phyloP scores from a whole-genome alignment of 2,329 filamentous ascomycete genomes.

The Geosmithia morbida region DNA sequence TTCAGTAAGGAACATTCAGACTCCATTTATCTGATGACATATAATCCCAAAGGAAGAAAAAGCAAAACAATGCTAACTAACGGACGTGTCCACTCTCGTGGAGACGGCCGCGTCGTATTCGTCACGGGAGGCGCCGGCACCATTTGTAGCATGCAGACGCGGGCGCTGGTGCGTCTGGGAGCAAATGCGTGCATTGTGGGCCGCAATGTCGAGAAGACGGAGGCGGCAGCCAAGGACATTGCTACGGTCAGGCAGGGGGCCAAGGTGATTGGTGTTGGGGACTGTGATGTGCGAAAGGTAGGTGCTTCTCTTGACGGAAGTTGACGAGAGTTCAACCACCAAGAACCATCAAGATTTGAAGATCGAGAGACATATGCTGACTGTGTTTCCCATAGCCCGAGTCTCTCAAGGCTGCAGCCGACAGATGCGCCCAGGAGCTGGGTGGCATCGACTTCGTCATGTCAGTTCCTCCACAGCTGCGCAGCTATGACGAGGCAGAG shows the following conservation, averaged over 20 bases:
- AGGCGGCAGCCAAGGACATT: conserved; percentile 66
- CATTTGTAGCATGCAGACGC: conserved; percentile 89
- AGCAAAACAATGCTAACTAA: background rate
- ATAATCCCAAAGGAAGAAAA: background rate
- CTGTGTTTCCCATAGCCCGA: conserved; percentile 28
- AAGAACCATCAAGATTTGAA: no score
- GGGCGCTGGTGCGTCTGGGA: conserved; percentile 79
- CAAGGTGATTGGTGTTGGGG: conserved; percentile 76
- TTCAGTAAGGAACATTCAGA: conserved; percentile 51
- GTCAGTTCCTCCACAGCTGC: no score
- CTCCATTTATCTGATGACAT: background rate
- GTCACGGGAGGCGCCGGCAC: conserved; percentile 89
- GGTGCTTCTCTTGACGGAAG: conserved; percentile 8
- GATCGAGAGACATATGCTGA: background rate
- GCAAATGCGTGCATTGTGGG: conserved; percentile 92
- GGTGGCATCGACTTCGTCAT: conserved; percentile 88
- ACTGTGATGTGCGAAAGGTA: conserved; percentile 62
- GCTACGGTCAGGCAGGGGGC: conserved; percentile 63
- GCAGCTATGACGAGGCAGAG: background rate
- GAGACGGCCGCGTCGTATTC: conserved; percentile 80
- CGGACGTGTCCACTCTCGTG: background rate
- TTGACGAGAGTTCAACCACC: no score
- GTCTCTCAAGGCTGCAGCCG: conserved; percentile 57
- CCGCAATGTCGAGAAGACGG: conserved; percentile 78
- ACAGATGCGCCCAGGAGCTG: conserved; percentile 66